These are phyloP conservation scores for Amaranthus hypochondriacus DNA, from an alignment of 148 eudicot genomes.

Conservation along the genomic window DNA sequence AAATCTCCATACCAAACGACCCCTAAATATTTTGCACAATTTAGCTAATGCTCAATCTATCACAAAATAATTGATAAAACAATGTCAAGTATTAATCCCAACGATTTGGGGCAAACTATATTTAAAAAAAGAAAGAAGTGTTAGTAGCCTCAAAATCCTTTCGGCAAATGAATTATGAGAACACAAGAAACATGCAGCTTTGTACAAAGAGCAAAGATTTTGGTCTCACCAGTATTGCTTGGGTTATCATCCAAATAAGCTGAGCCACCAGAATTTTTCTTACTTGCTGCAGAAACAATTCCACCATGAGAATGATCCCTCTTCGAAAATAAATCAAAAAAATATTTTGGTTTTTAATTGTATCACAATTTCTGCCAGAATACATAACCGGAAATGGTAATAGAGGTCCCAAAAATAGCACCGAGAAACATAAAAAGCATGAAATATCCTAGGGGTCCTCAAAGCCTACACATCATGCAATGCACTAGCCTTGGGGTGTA, in stretches of 20 bases:
- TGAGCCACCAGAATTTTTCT: constrained; percentile 38
- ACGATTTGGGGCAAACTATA: no score
- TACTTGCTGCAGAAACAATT: constrained; percentile 46
- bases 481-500: no score
- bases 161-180: not conserved
- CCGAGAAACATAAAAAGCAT: no score
- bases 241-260: constrained; percentile 31
- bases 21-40: no score
- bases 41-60: not conserved
- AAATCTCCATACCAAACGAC: not conserved
- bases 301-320: not conserved
- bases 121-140: no score
- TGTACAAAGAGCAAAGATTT: not conserved
- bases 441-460: no score
- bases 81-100: not conserved
- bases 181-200: not conserved
- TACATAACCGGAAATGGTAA: not conserved
- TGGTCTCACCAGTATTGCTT: constrained; percentile 46
- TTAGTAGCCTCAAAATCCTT: not conserved
- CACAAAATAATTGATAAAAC: not conserved
- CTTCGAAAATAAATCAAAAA: constrained; percentile 4
- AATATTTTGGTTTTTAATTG: not conserved
- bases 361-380: constrained; percentile 49
- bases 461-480: no score
- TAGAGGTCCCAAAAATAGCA: not conserved